Base-by-base conservation (phyloP, 2,329 filamentous ascomycete genomes). In the Rhinocladiella mackenziei region DNA sequence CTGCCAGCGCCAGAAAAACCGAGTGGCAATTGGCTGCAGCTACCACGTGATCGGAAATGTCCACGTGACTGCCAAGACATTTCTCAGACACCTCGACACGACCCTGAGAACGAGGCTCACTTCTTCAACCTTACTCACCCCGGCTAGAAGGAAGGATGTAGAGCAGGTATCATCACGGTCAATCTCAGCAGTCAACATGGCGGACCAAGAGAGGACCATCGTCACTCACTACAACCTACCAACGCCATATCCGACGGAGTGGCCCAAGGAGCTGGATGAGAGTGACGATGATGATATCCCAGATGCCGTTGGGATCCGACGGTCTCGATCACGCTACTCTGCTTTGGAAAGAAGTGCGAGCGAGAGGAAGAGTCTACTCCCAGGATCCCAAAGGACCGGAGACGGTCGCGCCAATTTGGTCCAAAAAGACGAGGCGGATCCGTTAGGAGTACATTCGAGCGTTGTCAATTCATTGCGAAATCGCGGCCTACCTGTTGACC, bases 371-470 rank as follows among this genome's bases (percentile, higher is more conserved):
- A 86, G 79, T 62, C 69, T 75, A 37, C 67, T 86, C 13, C 77
- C 80, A 0, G 84, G 84, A 1, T 78, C 83, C 4, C 80, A 88
- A 62, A 81, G 77, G 60, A 79, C 77, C 2, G 77, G 76, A 37
- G 78, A 80, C 59, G 83, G 83, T 20, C 73, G 83, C 33, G 84
- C 86, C 53, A 92, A 82, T 57, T 68, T 91, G 49, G 86, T 94
- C 20, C 86, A 92, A 61, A 85, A 85, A 62, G 92, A 98, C 62
- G 94, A 98, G 65, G 79, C 87, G 2, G 92, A 98, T 67, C 89
- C 92, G 3, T 67, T 98, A 40, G 92, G 92, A n/a, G 81, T 81
- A 39, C 82, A 84, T 1, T 84, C 91, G 44, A 96, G 88, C 61
- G 89, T 98, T 5, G 81, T 96, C 40, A 77, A 83, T 57, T 80